Evolutionary conservation across 2,329 filamentous ascomycete species (phyloP).

Genomic region (Chaetomium strumarium): DNA sequence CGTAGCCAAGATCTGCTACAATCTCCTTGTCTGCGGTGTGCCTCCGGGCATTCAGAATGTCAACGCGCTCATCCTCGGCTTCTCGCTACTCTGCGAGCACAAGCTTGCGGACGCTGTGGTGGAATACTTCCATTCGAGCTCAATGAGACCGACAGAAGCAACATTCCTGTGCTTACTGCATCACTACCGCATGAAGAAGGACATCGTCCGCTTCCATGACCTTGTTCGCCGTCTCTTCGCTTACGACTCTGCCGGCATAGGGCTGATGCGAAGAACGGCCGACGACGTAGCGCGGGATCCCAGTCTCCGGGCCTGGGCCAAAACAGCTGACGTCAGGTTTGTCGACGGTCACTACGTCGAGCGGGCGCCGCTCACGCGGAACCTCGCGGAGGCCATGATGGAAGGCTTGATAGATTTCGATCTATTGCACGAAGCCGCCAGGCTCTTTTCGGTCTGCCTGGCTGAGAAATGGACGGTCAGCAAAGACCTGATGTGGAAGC

Average conservation of each 20-base stretch:
- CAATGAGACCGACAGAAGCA: slow-evolving; percentile 42
- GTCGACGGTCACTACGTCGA: slow-evolving; percentile 33
- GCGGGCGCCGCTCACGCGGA: slow-evolving; percentile 34
- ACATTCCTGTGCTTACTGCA: slow-evolving; percentile 46
- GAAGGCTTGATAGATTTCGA: slow-evolving; percentile 44
- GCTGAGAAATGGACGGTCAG: slow-evolving; percentile 31
- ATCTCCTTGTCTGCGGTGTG: slow-evolving; percentile 56
- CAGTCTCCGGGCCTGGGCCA: slow-evolving; percentile 29
- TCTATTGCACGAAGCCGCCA: slow-evolving; percentile 39
- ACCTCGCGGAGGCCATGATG: slow-evolving; percentile 42
- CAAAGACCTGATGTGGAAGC: slow-evolving; percentile 29
- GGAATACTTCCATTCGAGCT: slow-evolving; percentile 43
- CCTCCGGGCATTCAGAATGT: slow-evolving; percentile 64
- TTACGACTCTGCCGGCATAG: slow-evolving; percentile 36
- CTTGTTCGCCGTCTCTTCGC: slow-evolving; percentile 42
- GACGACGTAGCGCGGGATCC: slow-evolving; percentile 28
- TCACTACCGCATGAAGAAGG: slow-evolving; percentile 41
- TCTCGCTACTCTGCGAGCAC: slow-evolving; percentile 47
- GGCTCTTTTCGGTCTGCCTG: slow-evolving; percentile 37
- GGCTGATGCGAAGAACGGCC: slow-evolving; percentile 33
- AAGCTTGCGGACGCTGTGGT: slow-evolving; percentile 49
- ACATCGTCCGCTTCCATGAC: slow-evolving; percentile 39
- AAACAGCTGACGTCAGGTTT: slow-evolving; percentile 20
- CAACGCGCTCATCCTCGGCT: slow-evolving; percentile 64
- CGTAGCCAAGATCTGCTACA: slow-evolving; percentile 53